Conservation (phyloP, 495 filamentous ascomycete genomes). For the Cairneyella variabilis region DNA sequence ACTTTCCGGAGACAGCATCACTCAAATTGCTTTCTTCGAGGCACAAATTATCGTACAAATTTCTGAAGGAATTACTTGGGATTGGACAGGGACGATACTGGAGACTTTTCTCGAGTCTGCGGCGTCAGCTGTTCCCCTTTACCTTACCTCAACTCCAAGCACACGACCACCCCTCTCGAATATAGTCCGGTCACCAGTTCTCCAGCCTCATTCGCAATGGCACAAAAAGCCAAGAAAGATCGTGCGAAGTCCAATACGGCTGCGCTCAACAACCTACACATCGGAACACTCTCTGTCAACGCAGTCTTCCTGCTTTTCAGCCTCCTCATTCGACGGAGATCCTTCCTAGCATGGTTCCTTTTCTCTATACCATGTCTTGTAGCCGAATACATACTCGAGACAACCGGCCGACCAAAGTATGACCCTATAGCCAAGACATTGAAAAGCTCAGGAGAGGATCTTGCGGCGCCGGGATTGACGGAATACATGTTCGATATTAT, state of each 20-base stretch:
- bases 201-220: conserved; percentile 36
- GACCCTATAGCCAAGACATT: conserved; percentile 59
- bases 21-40: too few species aligned
- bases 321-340: conserved; percentile 60
- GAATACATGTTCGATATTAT: conserved; percentile 98
- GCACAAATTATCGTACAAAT: too few species aligned
- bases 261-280: conserved; percentile 73
- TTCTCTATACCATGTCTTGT: conserved; percentile 68
- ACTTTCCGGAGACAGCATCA: too few species aligned
- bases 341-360: conserved; percentile 65
- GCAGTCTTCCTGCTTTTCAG: conserved; percentile 63
- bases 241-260: conserved; percentile 75
- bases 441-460: conserved; percentile 76
- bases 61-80: not conserved
- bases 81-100: too few species aligned
- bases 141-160: too few species aligned
- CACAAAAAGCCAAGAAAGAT: conserved; percentile 93
- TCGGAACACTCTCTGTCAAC: conserved; percentile 68
- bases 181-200: too few species aligned
- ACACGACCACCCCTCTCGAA: not conserved
- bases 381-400: conserved; percentile 81
- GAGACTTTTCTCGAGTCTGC: too few species aligned
- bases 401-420: conserved; percentile 72
- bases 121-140: too few species aligned
- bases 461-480: conserved; percentile 82